A percentile compares a stretch with the other conserved stretches of the same genome.
These are phyloP conservation scores for Trichomonas vaginalis DNA, from an alignment of 208 protist species.

Conservation along the genomic window DNA sequence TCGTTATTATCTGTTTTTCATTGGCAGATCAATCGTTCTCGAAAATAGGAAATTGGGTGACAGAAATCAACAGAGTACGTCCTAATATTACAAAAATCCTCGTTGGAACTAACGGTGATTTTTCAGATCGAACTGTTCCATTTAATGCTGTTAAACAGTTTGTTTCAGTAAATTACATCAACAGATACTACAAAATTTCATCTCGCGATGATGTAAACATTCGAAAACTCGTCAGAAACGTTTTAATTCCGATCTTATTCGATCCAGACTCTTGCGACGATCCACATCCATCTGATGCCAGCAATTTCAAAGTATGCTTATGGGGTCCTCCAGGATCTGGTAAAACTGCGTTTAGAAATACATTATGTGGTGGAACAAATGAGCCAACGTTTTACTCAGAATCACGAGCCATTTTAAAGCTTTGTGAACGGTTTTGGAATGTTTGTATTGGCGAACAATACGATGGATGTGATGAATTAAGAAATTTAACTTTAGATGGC, in stretches of 20 bases:
- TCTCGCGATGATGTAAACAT: not conserved
- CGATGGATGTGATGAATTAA: not conserved
- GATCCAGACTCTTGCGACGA: not conserved
- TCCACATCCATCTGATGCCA: not conserved
- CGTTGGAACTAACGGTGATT: not conserved
- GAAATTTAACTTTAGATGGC: not conserved
- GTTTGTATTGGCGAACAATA: not conserved
- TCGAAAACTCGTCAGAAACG: not conserved
- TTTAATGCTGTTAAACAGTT: not conserved
- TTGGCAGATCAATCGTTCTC: not conserved
- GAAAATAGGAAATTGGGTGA: not conserved
- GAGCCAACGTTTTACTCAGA: not conserved
- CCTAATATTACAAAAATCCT: not conserved
- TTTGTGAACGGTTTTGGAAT: not conserved
- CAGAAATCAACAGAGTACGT: not conserved
- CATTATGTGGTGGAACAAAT: not conserved
- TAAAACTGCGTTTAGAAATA: not conserved
- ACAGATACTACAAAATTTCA: not conserved
- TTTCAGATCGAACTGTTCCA: not conserved
- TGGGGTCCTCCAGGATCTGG: not conserved
- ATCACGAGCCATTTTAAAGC: not conserved
- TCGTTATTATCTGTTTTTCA: not conserved
- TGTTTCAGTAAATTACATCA: not conserved
- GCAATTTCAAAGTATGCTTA: not conserved
- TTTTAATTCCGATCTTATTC: not conserved